Evolutionary conservation across 257 asterid genomes (phyloP).

Genomic region (Przewalskia tangutica): DNA sequence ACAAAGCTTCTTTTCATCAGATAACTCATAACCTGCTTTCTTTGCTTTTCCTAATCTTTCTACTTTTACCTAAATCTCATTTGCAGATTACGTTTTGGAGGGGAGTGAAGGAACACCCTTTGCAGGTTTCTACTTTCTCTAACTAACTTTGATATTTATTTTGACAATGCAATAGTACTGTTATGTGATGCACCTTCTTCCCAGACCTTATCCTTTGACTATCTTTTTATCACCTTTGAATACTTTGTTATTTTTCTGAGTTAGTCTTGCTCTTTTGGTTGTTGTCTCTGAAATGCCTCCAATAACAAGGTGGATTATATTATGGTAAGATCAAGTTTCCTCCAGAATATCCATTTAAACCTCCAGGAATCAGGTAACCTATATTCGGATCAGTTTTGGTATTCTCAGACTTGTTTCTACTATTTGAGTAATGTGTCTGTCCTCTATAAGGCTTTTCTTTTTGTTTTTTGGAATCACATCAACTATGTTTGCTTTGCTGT

Average conservation of each 20-base stretch:
- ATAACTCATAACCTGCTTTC: slow-evolving; percentile 18
- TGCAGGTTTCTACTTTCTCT: slow-evolving; percentile 53
- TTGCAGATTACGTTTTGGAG: slow-evolving; percentile 93
- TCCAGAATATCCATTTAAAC: slow-evolving; percentile 90
- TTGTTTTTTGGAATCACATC: not conserved
- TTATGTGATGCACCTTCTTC: not conserved
- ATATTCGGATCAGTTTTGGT: slow-evolving; percentile 1
- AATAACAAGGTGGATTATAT: slow-evolving; percentile 71
- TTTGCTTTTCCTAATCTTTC: slow-evolving; percentile 5
- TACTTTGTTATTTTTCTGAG: not conserved
- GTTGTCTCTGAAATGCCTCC: not conserved
- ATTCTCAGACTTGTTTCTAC: not conserved
- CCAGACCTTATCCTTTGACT: not conserved
- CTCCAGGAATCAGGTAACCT: slow-evolving; percentile 80
- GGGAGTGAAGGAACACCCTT: slow-evolving; percentile 98
- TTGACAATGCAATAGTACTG: not conserved
- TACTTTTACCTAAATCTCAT: slow-evolving; percentile 5
- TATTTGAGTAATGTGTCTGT: not conserved
- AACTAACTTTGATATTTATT: not conserved
- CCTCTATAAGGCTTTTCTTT: not conserved
- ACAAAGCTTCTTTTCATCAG: not conserved
- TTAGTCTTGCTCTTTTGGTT: not conserved
- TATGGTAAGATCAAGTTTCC: slow-evolving; percentile 96
- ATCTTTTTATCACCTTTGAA: not conserved
- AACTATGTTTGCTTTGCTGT: slow-evolving; percentile 19